These are phyloP conservation scores for Leccinum fibrillosum DNA, from an alignment of 768 basidiomycete genomes.

Conservation along the genomic window DNA sequence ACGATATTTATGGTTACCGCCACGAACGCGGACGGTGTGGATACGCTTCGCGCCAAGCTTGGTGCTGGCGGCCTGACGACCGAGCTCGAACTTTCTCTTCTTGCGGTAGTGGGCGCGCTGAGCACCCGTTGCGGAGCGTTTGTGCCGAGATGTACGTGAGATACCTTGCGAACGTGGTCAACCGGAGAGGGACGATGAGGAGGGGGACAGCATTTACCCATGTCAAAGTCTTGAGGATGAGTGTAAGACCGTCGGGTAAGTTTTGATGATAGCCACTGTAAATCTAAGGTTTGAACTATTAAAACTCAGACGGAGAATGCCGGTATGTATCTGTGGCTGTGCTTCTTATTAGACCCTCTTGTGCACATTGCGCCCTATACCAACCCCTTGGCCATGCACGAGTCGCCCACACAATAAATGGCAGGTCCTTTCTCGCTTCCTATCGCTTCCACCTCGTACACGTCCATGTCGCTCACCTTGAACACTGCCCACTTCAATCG, in stretches of 20 bases:
- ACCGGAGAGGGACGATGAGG: neutral
- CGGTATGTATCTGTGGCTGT: constrained; percentile 8
- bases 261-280: constrained; percentile 51
- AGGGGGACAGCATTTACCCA: constrained; percentile 59
- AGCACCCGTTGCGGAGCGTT: constrained; percentile 90
- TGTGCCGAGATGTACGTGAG: constrained; percentile 95
- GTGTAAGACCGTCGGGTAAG: constrained; percentile 35
- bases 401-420: constrained; percentile 18
- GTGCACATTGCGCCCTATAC: neutral
- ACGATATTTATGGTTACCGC: constrained; percentile 93
- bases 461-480: constrained; percentile 28
- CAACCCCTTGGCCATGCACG: constrained; percentile 24
- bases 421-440: constrained; percentile 21
- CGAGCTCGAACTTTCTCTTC: constrained; percentile 99
- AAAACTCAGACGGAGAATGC: constrained; percentile 27
- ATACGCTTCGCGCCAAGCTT: constrained; percentile 95
- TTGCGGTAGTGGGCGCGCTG: constrained; percentile 97
- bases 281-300: constrained; percentile 36
- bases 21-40: constrained; percentile 92
- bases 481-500: constrained; percentile 25
- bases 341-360: neutral
- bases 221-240: constrained; percentile 72
- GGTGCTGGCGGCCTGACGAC: constrained; percentile 96
- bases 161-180: constrained; percentile 65
- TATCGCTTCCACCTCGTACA: constrained; percentile 21